Base-by-base conservation (phyloP, 495 filamentous ascomycete species). In the Hyaloscypha finlandica region DNA sequence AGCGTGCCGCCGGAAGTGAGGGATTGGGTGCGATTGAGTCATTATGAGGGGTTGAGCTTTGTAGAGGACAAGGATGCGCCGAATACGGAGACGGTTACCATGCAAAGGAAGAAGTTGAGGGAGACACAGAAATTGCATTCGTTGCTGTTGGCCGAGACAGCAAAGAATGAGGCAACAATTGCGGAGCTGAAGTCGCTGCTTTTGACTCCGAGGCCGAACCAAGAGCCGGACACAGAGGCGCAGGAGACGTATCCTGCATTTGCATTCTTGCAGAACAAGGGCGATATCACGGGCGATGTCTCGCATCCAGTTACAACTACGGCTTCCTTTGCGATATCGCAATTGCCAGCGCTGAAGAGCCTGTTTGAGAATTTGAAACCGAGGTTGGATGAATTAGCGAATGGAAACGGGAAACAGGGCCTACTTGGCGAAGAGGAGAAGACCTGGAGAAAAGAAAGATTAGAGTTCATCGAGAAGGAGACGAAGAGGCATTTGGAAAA, bases 51-150 rank as follows among this genome's bases (percentile, higher is more conserved):
- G 25, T 71, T 82, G 55, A 69, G 56, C 57, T 67, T 71, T 53
- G 54, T 31, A 8, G 54, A 74, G 45, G 60, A 65, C 55, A 56
- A 68, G 39, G 80, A 83, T 70, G 74, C 70, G 8, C 88, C 87
- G 32, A 90, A 80, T 30, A 81, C 81, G 22, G 89, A 93, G 71
- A 82, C 84, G 59, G 84, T 97, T 20, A 85, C 86, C 61, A 74
- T 80, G 11, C 87, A 92, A 59, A 88, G 94, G 61, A 88, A 89
- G 72, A 92, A 89, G 65, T 80, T 97, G 19, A 86, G 89, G 64
- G 94, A 96, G 68, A 93, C 90, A 25, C 85, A 88, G 75, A 91
- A 90, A 73, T 84, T 99, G 14, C 90, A 94, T 71, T 81, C 81
- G 33, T 86, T 89, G 8, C 83, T 99, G 9, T 84, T 86, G 59